phyloP scores from a whole-genome alignment of 2,329 filamentous ascomycete genomes.

The Elsinoe australis region DNA sequence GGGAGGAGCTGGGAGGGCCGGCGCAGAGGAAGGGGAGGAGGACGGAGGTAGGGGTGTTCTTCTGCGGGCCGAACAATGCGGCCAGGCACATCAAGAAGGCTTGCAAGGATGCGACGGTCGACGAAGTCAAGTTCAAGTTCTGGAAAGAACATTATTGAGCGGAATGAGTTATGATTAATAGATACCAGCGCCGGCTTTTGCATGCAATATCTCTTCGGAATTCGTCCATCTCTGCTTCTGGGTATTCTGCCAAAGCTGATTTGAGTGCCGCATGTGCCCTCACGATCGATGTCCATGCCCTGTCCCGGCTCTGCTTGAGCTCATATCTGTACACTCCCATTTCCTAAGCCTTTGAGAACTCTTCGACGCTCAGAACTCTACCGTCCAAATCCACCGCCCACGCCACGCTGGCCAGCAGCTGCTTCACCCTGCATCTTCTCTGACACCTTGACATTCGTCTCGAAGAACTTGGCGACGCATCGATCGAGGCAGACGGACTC shows the following conservation, averaged over 20 bases:
- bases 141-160: slow-evolving; percentile 83
- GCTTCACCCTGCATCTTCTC: slow-evolving; percentile 93
- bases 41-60: slow-evolving; percentile 93
- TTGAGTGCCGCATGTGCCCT: too few relatives aligned
- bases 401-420: slow-evolving; percentile 50
- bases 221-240: slow-evolving; percentile 25
- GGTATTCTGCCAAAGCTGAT: background rate
- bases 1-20: slow-evolving; percentile 61
- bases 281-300: background rate
- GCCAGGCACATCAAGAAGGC: slow-evolving; percentile 81
- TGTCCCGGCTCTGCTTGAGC: too few relatives aligned
- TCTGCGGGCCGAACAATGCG: slow-evolving; percentile 77
- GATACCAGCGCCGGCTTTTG: slow-evolving; percentile 7
- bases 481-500: slow-evolving; percentile 97
- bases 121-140: slow-evolving; percentile 87
- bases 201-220: background rate
- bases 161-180: slow-evolving; percentile 3
- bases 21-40: slow-evolving; percentile 56
- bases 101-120: slow-evolving; percentile 61
- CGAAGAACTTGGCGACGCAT: slow-evolving; percentile 97
- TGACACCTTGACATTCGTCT: slow-evolving; percentile 94
- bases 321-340: background rate
- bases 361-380: slow-evolving; percentile 4
- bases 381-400: slow-evolving; percentile 36
- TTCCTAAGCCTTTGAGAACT: background rate